Percentiles rank a stretch among this genome's conserved stretches.
phyloP scores from a whole-genome alignment of 2,329 filamentous ascomycete species.

The Aureobasidium lini region DNA sequence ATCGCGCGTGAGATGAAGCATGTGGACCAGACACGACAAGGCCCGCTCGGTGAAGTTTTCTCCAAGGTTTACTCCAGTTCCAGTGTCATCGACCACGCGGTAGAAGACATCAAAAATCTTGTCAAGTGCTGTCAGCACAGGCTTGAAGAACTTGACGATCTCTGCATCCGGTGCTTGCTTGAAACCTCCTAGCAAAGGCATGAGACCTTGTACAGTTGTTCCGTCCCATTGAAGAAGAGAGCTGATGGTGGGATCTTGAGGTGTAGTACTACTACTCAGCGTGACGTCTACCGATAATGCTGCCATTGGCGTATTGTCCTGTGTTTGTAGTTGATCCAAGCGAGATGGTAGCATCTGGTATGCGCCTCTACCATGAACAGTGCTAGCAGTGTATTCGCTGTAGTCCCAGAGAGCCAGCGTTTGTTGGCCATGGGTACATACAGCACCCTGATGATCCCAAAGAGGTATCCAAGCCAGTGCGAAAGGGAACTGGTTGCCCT shows the following conservation, averaged over 20 bases:
- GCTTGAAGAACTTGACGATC: conserved; percentile 80
- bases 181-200: conserved; percentile 63
- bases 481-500: conserved; percentile 80
- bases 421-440: conserved; percentile 37
- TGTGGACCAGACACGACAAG: conserved; percentile 15
- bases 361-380: conserved; percentile 67
- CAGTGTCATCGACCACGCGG: conserved; percentile 6
- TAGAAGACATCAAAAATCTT: conserved; percentile 9
- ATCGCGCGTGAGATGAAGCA: conserved; percentile 14
- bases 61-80: conserved; percentile 3
- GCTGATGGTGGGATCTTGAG: conserved; percentile 65
- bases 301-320: conserved; percentile 60
- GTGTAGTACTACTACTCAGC: conserved; percentile 50
- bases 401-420: conserved; percentile 78
- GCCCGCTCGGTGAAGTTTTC: conserved; percentile 13
- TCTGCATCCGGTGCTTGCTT: conserved; percentile 96
- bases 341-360: conserved; percentile 74
- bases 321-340: conserved; percentile 13
- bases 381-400: conserved; percentile 80
- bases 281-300: conserved; percentile 57
- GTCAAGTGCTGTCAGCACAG: conserved; percentile 13
- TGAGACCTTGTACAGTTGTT: conserved; percentile 16
- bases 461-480: conserved; percentile 88
- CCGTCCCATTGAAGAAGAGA: conserved; percentile 75
- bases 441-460: conserved; percentile 65